phyloP scores from a whole-genome alignment of 495 filamentous ascomycete genomes.

The Parmelia sp. region DNA sequence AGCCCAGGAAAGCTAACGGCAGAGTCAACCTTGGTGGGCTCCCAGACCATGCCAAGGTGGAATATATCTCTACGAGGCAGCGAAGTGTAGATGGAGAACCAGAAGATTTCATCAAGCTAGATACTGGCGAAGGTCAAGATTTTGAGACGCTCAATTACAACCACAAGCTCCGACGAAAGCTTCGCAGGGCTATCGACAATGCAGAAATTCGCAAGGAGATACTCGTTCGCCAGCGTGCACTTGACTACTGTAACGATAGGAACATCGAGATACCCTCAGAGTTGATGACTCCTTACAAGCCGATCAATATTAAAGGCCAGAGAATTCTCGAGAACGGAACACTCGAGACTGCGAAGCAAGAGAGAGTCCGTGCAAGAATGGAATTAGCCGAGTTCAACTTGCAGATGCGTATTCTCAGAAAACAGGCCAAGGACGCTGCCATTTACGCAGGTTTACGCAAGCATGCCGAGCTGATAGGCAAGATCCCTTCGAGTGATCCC shows the following conservation, averaged over 20 bases:
- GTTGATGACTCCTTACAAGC: conserved; percentile 21
- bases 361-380: conserved; percentile 23
- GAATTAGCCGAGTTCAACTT: conserved; percentile 27
- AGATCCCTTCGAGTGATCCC: conserved; percentile 4
- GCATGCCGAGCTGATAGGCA: conserved; percentile 27
- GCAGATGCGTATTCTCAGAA: conserved; percentile 24
- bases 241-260: conserved; percentile 18
- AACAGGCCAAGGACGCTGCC: conserved; percentile 27
- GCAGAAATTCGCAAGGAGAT: conserved; percentile 26
- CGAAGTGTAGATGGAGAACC: not conserved
- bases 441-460: conserved; percentile 28
- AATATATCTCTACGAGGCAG: conserved; percentile 12
- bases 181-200: conserved; percentile 27
- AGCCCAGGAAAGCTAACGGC: conserved; percentile 17
- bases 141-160: conserved; percentile 26
- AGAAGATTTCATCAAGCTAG: conserved; percentile 27
- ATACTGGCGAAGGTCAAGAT: conserved; percentile 22
- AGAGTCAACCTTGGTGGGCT: conserved; percentile 26
- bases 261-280: conserved; percentile 13
- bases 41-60: conserved; percentile 18
- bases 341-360: conserved; percentile 28
- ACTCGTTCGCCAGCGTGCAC: conserved; percentile 25
- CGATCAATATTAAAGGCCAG: conserved; percentile 22
- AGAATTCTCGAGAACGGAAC: conserved; percentile 26
- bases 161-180: conserved; percentile 30